Percentiles rank a stretch among this genome's conserved stretches.
Conservation (phyloP, 139 green algal species). For the Coccomyxa sp. region DNA sequence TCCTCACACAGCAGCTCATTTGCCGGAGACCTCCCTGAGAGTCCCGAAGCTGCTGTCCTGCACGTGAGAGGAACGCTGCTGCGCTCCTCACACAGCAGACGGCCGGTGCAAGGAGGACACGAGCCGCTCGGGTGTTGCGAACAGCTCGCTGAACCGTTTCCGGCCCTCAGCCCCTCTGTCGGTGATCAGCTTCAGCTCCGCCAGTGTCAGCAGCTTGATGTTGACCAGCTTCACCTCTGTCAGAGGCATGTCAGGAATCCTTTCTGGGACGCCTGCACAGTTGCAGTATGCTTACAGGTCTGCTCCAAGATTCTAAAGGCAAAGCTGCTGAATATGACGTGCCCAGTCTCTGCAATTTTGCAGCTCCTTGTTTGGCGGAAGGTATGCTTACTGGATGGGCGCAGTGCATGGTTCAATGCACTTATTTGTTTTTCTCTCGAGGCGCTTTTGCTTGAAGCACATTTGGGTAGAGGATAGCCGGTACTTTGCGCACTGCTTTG, state of each 20-base stretch:
- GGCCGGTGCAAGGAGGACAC: constrained; percentile 28
- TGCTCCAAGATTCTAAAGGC: not conserved
- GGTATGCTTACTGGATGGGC: too few relatives aligned
- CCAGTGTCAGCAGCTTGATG: constrained; percentile 58
- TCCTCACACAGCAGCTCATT: too few relatives aligned
- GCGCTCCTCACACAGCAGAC: constrained; percentile 22
- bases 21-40: too few relatives aligned
- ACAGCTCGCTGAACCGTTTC: constrained; percentile 35
- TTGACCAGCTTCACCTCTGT: constrained; percentile 57
- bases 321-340: not conserved
- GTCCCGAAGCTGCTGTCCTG: too few relatives aligned
- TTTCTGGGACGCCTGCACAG: constrained; percentile 32
- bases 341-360: not conserved
- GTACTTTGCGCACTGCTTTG: not conserved
- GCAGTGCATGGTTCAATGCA: too few relatives aligned
- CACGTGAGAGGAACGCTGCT: too few relatives aligned
- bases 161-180: constrained; percentile 43
- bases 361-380: not conserved
- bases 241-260: constrained; percentile 44
- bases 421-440: too few relatives aligned
- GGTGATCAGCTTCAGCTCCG: constrained; percentile 54
- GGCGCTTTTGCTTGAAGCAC: too few relatives aligned
- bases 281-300: not conserved
- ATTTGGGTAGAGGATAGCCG: too few relatives aligned
- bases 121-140: constrained; percentile 20